These are phyloP conservation scores for Amanita subjunquillea DNA, from an alignment of 768 basidiomycete genomes.

Conservation along the genomic window DNA sequence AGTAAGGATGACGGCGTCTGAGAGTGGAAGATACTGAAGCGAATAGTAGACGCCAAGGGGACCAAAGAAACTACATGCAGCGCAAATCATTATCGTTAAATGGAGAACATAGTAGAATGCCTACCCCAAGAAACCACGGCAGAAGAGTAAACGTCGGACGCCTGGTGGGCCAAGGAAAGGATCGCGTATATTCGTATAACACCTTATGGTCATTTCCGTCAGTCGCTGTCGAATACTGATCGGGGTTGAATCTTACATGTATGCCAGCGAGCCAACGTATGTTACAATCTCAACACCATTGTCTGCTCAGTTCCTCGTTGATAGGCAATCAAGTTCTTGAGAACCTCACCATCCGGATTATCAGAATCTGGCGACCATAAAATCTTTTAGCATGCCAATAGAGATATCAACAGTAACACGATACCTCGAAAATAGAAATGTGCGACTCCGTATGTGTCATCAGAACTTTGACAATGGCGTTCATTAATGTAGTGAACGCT, in stretches of 20 bases:
- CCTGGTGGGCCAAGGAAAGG: constrained; percentile 25
- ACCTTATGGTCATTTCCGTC: constrained; percentile 16
- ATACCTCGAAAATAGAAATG: neutral
- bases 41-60: constrained; percentile 63
- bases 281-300: neutral
- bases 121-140: constrained; percentile 48
- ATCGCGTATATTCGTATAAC: constrained; percentile 40
- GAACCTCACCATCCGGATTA: neutral
- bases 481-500: neutral
- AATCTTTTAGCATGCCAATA: neutral
- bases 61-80: constrained; percentile 49
- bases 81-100: neutral
- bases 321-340: neutral
- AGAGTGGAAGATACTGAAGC: constrained; percentile 63
- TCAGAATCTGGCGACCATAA: neutral
- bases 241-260: neutral
- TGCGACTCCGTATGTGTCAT: neutral
- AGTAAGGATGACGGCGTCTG: constrained; percentile 68
- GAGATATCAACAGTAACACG: neutral
- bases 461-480: neutral
- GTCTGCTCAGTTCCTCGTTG: neutral
- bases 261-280: neutral
- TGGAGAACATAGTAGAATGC: constrained; percentile 5
- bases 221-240: neutral
- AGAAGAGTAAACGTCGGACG: constrained; percentile 32